Percentiles rank a stretch among this genome's conserved stretches.
These are phyloP conservation scores for Zangia roseola DNA, from an alignment of 768 basidiomycete species.

Conservation along the genomic window DNA sequence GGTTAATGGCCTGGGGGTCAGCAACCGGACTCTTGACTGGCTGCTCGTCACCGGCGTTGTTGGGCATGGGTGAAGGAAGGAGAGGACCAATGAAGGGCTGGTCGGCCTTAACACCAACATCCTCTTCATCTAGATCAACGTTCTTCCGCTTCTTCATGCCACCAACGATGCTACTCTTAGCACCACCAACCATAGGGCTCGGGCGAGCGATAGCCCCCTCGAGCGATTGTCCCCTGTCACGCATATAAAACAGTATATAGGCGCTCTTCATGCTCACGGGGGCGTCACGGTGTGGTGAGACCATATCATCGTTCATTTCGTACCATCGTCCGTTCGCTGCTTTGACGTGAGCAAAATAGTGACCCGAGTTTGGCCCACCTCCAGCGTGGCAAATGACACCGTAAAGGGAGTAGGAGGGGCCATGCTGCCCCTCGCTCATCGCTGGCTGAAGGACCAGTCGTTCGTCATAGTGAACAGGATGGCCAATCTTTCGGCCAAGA, in stretches of 20 bases:
- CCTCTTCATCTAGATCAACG: slow-evolving; percentile 45
- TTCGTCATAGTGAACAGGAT: slow-evolving; percentile 77
- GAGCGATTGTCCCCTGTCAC: slow-evolving; percentile 72
- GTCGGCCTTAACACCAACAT: slow-evolving; percentile 48
- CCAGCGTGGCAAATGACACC: slow-evolving; percentile 94
- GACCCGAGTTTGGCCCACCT: slow-evolving; percentile 89
- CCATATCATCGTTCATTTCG: slow-evolving; percentile 92
- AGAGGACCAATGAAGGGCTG: slow-evolving; percentile 65
- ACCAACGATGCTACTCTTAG: slow-evolving; percentile 42
- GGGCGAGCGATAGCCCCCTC: slow-evolving; percentile 52
- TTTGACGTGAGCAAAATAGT: slow-evolving; percentile 89
- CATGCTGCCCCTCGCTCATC: slow-evolving; percentile 81
- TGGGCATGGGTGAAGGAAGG: slow-evolving; percentile 47
- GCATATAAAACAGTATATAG: slow-evolving; percentile 91
- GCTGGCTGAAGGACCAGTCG: slow-evolving; percentile 65
- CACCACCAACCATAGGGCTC: slow-evolving; percentile 14
- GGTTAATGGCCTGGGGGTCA: slow-evolving; percentile 53
- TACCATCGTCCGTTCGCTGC: slow-evolving; percentile 71
- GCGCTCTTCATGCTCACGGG: slow-evolving; percentile 75
- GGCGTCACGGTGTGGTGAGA: slow-evolving; percentile 41
- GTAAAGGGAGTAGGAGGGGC: slow-evolving; percentile 82
- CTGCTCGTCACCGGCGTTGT: slow-evolving; percentile 13
- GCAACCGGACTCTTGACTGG: slow-evolving; percentile 8
- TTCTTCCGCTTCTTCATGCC: slow-evolving; percentile 49
- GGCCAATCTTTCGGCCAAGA: slow-evolving; percentile 81